Evolutionary conservation across 768 basidiomycete genomes (phyloP).

Genomic region (Galerina sulciceps): DNA sequence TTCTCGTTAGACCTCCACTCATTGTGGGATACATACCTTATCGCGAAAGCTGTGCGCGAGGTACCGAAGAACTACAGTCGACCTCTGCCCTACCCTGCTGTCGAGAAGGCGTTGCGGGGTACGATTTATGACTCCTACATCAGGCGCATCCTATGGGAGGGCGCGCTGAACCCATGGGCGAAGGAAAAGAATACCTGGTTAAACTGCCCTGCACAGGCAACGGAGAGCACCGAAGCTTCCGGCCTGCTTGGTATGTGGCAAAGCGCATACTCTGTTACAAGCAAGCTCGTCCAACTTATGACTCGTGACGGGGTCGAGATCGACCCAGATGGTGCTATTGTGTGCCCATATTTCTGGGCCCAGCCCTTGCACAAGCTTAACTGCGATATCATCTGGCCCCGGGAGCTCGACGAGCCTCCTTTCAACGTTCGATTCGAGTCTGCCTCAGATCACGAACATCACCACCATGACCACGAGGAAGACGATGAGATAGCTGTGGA

Average conservation of each 20-base stretch:
- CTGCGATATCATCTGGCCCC: conserved; percentile 84
- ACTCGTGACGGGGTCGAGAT: conserved; percentile 24
- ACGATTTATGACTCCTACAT: conserved; percentile 89
- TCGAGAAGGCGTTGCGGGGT: conserved; percentile 72
- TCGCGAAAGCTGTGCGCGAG: conserved; percentile 80
- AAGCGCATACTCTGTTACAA: conserved; percentile 9
- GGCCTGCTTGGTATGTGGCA: conserved; percentile 19
- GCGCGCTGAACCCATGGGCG: conserved; percentile 71
- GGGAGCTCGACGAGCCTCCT: conserved; percentile 59
- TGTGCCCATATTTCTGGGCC: conserved; percentile 86
- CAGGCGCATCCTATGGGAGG: conserved; percentile 87
- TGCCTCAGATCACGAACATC: conserved; percentile 18
- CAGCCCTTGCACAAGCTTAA: conserved; percentile 75
- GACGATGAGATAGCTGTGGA: conserved; percentile 4
- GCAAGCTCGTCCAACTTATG: conserved; percentile 5
- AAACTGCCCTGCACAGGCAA: conserved; percentile 52
- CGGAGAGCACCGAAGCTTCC: not conserved
- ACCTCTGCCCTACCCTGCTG: conserved; percentile 67
- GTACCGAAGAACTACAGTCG: conserved; percentile 76
- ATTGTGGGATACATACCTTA: conserved; percentile 83
- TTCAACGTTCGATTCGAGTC: conserved; percentile 32
- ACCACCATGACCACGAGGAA: conserved; percentile 12
- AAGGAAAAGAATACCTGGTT: conserved; percentile 69
- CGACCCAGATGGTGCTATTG: conserved; percentile 32
- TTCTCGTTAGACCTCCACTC: conserved; percentile 70